Conservation (phyloP, 129 eudicot species). For the Heracleum sosnowskyi region DNA sequence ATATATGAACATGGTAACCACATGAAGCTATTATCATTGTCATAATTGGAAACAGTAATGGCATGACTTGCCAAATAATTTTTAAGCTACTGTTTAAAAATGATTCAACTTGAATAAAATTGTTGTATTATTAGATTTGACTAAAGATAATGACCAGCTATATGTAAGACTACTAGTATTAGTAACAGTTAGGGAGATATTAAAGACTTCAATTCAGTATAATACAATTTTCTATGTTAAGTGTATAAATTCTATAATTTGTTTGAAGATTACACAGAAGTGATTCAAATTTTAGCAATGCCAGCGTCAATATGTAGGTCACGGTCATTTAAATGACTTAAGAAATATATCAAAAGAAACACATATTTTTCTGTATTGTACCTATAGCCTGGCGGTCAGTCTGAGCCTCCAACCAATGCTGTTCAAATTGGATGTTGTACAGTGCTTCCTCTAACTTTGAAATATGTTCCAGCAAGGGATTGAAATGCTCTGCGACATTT, state of each 20-base stretch:
- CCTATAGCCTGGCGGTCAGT: slow-evolving; percentile 89
- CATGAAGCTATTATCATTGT: neutral
- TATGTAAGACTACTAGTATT: neutral
- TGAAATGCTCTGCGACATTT: slow-evolving; percentile 57
- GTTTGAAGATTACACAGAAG: neutral
- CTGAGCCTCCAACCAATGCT: slow-evolving; percentile 96
- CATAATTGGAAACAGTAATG: neutral
- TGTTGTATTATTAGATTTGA: neutral
- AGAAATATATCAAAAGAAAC: neutral
- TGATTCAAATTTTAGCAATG: neutral
- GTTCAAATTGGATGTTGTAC: slow-evolving; percentile 89
- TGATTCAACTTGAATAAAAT: neutral
- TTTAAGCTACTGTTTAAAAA: neutral
- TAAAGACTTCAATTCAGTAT: neutral
- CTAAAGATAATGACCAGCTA: neutral
- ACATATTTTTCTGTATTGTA: slow-evolving; percentile 17
- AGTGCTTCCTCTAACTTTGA: slow-evolving; percentile 82
- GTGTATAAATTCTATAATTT: neutral
- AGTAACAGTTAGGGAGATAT: neutral
- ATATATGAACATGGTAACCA: neutral
- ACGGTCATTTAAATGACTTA: neutral
- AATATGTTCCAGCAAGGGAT: slow-evolving; percentile 74
- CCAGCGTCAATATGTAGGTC: neutral
- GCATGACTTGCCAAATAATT: neutral
- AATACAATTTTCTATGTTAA: neutral